phyloP scores from a whole-genome alignment of 108 stramenopile species.

The Asterionellopsis glacialis region DNA sequence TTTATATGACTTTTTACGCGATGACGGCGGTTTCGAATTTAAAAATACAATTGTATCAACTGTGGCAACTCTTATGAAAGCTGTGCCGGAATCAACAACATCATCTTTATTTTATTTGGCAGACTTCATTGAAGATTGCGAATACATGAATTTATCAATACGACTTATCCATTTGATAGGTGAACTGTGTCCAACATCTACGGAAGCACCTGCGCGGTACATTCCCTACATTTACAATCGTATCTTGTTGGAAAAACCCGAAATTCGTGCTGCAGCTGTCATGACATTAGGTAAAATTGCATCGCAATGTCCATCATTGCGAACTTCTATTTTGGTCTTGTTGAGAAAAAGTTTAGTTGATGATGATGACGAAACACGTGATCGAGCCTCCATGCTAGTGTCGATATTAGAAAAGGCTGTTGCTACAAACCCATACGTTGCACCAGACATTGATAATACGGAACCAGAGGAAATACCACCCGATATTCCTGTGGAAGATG shows the following conservation, averaged over 20 bases:
- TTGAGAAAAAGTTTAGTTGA: conserved; percentile 69
- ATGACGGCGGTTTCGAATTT: conserved; percentile 87
- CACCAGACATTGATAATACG: conserved; percentile 20
- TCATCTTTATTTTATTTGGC: conserved; percentile 77
- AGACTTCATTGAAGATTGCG: conserved; percentile 94
- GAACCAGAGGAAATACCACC: conserved; percentile 30
- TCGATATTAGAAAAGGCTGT: conserved; percentile 43
- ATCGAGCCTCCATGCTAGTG: conserved; percentile 73
- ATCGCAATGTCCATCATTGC: conserved; percentile 63
- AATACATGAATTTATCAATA: conserved; percentile 71
- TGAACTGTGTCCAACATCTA: conserved; percentile 54
- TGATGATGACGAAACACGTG: conserved; percentile 90
- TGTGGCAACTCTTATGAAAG: conserved; percentile 71
- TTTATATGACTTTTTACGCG: conserved; percentile 79
- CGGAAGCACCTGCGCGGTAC: conserved; percentile 66
- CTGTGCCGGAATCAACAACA: conserved; percentile 78
- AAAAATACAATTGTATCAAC: conserved; percentile 83
- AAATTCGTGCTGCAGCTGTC: conserved; percentile 86
- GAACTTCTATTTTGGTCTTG: conserved; percentile 67
- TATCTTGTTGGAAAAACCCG: conserved; percentile 80
- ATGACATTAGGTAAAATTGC: conserved; percentile 81
- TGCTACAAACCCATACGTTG: conserved; percentile 25
- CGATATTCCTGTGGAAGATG: conserved; percentile 31
- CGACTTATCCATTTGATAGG: conserved; percentile 82
- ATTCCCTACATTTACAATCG: conserved; percentile 93